Percentiles rank a stretch among this genome's conserved stretches.
Evolutionary conservation across 768 basidiomycete species (phyloP).

Genomic region (Lactifluus volemus): DNA sequence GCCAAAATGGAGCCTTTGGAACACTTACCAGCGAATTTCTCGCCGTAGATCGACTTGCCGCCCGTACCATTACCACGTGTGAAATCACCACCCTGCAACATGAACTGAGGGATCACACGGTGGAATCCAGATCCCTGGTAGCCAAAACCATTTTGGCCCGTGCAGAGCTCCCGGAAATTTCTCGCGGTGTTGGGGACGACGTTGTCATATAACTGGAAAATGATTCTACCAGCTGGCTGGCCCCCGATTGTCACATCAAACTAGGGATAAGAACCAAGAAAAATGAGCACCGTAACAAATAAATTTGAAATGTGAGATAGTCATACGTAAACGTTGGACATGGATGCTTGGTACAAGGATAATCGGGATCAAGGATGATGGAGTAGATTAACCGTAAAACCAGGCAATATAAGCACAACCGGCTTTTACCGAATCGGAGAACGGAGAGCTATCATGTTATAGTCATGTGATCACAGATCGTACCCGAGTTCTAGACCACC

Average conservation of each 20-base stretch:
- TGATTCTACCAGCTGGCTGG: constrained; percentile 44
- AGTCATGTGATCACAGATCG: too few relatives aligned
- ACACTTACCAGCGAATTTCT: constrained; percentile 49
- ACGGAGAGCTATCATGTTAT: too few relatives aligned
- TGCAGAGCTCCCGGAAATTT: constrained; percentile 89
- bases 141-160: constrained; percentile 64
- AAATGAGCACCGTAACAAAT: not conserved
- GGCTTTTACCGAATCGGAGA: constrained; percentile 16
- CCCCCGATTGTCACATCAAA: constrained; percentile 54
- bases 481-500: too few relatives aligned
- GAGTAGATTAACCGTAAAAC: not conserved
- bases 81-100: constrained; percentile 91
- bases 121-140: constrained; percentile 71
- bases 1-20: not conserved
- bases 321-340: constrained; percentile 36
- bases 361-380: constrained; percentile 16
- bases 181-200: constrained; percentile 62
- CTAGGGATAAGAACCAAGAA: constrained; percentile 28
- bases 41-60: constrained; percentile 73
- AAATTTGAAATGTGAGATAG: not conserved
- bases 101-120: constrained; percentile 76
- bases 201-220: constrained; percentile 81
- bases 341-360: constrained; percentile 18
- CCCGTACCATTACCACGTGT: constrained; percentile 57
- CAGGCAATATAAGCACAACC: constrained; percentile 16